Conservation (phyloP, 805 yeast genomes). For the Starmerella cellae region DNA sequence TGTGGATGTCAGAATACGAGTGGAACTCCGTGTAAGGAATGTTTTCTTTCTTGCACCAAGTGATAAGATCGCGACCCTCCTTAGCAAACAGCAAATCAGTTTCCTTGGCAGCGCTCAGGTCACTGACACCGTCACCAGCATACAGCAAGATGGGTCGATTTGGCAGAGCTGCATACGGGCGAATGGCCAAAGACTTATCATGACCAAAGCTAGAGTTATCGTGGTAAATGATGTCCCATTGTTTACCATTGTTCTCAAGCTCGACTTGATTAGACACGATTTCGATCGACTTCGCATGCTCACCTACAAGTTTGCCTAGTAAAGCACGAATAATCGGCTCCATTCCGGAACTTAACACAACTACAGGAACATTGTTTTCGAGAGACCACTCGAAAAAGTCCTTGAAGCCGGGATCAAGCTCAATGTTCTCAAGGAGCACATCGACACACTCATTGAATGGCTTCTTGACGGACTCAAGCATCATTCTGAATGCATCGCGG, state of each 20-base stretch:
- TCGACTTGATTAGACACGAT: slow-evolving; percentile 71
- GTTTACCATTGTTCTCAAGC: slow-evolving; percentile 37
- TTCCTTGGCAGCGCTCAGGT: slow-evolving; percentile 86
- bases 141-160: slow-evolving; percentile 62
- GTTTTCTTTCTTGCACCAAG: slow-evolving; percentile 63
- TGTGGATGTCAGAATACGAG: slow-evolving; percentile 59
- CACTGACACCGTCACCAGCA: slow-evolving; percentile 97
- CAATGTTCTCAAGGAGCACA: slow-evolving; percentile 44
- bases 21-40: slow-evolving; percentile 79
- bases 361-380: slow-evolving; percentile 48
- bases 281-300: slow-evolving; percentile 56
- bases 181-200: slow-evolving; percentile 77
- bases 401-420: slow-evolving; percentile 83
- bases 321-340: slow-evolving; percentile 75
- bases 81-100: slow-evolving; percentile 89
- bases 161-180: slow-evolving; percentile 30
- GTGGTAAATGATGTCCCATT: slow-evolving; percentile 74
- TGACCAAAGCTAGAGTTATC: slow-evolving; percentile 88
- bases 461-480: slow-evolving; percentile 65
- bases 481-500: slow-evolving; percentile 68
- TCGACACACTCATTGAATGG: slow-evolving; percentile 79
- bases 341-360: slow-evolving; percentile 91
- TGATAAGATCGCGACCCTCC: slow-evolving; percentile 77
- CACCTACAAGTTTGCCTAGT: slow-evolving; percentile 62
- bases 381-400: slow-evolving; percentile 70